These are phyloP conservation scores for Leucocoprinus gongylophorus DNA, from an alignment of 1,284 basidiomycete genomes.

Conservation along the genomic window DNA sequence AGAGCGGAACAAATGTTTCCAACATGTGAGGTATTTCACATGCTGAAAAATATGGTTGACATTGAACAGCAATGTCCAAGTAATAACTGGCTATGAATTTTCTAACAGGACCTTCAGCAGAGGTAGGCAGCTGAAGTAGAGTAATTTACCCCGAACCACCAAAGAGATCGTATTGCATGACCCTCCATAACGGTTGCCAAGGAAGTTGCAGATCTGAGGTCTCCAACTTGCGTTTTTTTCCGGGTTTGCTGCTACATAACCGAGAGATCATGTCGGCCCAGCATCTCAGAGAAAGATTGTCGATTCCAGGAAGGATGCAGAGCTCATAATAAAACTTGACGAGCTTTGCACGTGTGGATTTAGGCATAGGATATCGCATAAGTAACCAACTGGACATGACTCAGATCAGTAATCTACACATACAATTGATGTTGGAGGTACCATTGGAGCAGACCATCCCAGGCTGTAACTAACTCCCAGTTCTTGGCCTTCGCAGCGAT, in stretches of 20 bases:
- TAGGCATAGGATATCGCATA: constrained; percentile 76
- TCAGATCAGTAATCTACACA: constrained; percentile 10
- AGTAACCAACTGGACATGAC: constrained; percentile 60
- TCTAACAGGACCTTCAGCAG: neutral
- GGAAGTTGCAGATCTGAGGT: constrained; percentile 63
- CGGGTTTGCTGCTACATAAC: constrained; percentile 59
- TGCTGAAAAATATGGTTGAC: constrained; percentile 63
- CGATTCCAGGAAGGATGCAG: constrained; percentile 66
- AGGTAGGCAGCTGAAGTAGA: constrained; percentile 17
- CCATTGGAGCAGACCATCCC: constrained; percentile 72
- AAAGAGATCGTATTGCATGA: constrained; percentile 67
- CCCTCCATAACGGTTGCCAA: constrained; percentile 70
- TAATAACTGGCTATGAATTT: constrained; percentile 37
- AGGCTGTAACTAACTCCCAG: constrained; percentile 61
- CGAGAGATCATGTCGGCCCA: constrained; percentile 71
- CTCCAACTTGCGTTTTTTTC: constrained; percentile 57
- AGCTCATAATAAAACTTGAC: constrained; percentile 79
- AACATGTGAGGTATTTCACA: constrained; percentile 69
- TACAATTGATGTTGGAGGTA: constrained; percentile 29
- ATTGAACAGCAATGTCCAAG: constrained; percentile 64
- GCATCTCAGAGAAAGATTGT: constrained; percentile 60
- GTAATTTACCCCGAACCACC: constrained; percentile 57
- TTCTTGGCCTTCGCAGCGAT: constrained; percentile 74
- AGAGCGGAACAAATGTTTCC: constrained; percentile 57
- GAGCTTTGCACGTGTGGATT: constrained; percentile 68